Percentiles rank a stretch among this genome's conserved stretches.
phyloP scores from a whole-genome alignment of 192 early-diverging fungal genomes.

The Paraglomus brasilianum region DNA sequence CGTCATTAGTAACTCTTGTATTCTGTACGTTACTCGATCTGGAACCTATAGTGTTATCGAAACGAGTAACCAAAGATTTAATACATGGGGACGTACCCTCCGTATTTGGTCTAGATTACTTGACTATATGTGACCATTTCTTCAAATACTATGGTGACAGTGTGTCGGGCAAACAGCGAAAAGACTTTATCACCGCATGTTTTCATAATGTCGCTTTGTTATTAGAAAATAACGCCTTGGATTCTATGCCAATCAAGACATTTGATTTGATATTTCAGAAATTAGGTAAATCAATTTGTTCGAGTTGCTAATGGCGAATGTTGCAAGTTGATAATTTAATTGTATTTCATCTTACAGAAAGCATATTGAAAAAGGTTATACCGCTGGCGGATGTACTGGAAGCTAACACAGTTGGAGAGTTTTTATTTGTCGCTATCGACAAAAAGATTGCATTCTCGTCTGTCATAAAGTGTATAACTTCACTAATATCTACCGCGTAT shows the following conservation, averaged over 20 bases:
- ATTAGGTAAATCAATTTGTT: conserved; percentile 16
- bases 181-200: conserved; percentile 21
- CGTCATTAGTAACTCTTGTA: neutral
- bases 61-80: neutral
- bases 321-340: neutral
- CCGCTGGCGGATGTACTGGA: conserved; percentile 25
- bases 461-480: conserved; percentile 41
- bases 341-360: conserved; percentile 1
- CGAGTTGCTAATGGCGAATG: neutral
- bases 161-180: neutral
- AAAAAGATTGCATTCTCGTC: conserved; percentile 43
- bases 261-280: conserved; percentile 6
- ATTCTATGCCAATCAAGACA: neutral
- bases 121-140: conserved; percentile 23
- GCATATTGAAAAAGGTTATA: conserved; percentile 14
- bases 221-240: conserved; percentile 23
- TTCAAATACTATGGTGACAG: neutral
- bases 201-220: conserved; percentile 26
- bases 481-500: conserved; percentile 40
- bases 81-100: neutral
- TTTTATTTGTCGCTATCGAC: conserved; percentile 38
- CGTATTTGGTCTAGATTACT: conserved; percentile 27
- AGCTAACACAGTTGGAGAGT: conserved; percentile 41
- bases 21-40: conserved; percentile 6
- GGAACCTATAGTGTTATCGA: neutral